Base-by-base conservation (phyloP, 2,329 filamentous ascomycete genomes). In the Alternaria tenuissima region DNA sequence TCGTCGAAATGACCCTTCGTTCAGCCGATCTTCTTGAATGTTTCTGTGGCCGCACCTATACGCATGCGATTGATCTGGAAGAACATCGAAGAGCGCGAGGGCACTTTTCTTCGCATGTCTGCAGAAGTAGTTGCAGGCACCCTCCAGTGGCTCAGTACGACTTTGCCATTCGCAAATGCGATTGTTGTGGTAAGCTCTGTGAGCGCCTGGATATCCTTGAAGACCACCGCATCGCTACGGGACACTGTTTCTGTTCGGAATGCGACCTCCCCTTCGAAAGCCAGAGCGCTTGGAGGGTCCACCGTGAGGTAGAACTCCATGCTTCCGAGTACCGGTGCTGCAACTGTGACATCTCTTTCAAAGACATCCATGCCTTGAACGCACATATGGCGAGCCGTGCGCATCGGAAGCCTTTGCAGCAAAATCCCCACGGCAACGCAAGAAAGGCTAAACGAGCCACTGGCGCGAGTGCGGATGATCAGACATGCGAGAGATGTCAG, bases 291-390 rank as follows among this genome's bases (percentile, higher is more conserved):
- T 58, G 43, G 46, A 46, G 51, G 48, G 36, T n/a, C 11, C 47
- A 55, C 34, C 32, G 38, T 38, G 18, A 32, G 26, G 55, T 22
- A 38, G 51, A 52, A 47, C 36, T 58, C 28, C 57, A 66, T 44
- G 46, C 54, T 49, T 55, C 61, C 3, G 41, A 66, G 18, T 66
- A 59, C 38, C 36, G 39, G 16, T 66, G 63, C 30, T 66, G 61
- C 49, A 54, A 66, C 30, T 66, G 61, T 47, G 52, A 66, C 46
- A 56, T 64, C 11, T 57, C 61, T 24, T 64, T 64, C 30, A 62
- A 56, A 24, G 54, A 62, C 34, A 55, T 64, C 39, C 43, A 59
- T 41, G 59, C 54, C 28, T 49, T 64, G 8, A 57, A 57, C 28
- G 47, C 30, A 32, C 58, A 63, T 38, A 57, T 63, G 24, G 56